These are phyloP conservation scores for Xylariaceae sp. DNA, from an alignment of 2,329 filamentous ascomycete species.

Conservation along the genomic window DNA sequence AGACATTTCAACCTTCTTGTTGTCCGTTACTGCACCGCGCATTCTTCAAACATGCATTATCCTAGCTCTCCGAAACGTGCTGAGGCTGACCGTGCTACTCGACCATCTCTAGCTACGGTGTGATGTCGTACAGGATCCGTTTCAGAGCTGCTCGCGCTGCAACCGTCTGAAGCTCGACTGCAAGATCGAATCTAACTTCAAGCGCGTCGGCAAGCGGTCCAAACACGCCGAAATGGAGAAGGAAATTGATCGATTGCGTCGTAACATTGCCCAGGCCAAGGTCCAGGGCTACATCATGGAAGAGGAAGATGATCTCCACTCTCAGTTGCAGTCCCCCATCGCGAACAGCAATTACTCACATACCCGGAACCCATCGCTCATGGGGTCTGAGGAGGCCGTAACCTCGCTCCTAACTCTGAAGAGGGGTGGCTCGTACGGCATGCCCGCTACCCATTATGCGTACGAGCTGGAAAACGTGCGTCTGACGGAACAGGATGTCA, in stretches of 20 bases:
- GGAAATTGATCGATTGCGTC: conserved; percentile 67
- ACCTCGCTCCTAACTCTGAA: conserved; percentile 64
- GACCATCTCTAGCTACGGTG: conserved; percentile 54
- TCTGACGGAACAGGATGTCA: conserved; percentile 59
- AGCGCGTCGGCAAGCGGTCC: conserved; percentile 75
- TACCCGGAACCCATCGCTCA: conserved; percentile 58
- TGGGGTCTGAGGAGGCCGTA: conserved; percentile 66
- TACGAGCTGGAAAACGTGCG: conserved; percentile 62
- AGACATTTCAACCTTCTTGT: background rate
- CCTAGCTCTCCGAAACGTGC: conserved; percentile 5
- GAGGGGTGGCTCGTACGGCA: conserved; percentile 58
- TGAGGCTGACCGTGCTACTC: conserved; percentile 15
- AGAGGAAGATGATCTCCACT: conserved; percentile 52
- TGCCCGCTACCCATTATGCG: conserved; percentile 51
- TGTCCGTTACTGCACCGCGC: conserved; percentile 1
- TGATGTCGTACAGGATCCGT: conserved; percentile 78
- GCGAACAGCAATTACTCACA: conserved; percentile 55
- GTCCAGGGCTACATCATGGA: conserved; percentile 53
- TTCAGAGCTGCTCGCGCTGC: conserved; percentile 73
- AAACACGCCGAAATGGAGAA: conserved; percentile 85
- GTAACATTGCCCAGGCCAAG: conserved; percentile 57
- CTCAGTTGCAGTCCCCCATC: conserved; percentile 56
- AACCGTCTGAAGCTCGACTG: conserved; percentile 75
- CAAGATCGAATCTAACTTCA: conserved; percentile 86
- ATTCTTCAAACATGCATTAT: conserved; percentile 17